A percentile compares a stretch with the other conserved stretches of the same genome.
These are phyloP conservation scores for Plasmodium relictum DNA, from an alignment of 169 alveolate species.

Conservation along the genomic window DNA sequence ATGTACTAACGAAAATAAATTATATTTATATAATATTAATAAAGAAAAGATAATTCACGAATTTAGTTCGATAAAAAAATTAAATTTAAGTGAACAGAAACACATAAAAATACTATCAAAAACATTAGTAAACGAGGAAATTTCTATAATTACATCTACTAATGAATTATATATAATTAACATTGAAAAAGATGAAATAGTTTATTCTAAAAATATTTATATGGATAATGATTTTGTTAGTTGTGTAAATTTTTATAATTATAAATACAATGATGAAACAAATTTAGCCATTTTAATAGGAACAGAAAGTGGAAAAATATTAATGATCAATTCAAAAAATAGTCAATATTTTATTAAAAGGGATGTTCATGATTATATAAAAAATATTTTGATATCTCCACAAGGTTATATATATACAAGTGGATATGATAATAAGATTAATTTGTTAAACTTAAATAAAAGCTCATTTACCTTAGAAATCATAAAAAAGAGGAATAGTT, in stretches of 20 bases:
- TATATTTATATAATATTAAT: conserved; percentile 80
- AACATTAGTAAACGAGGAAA: conserved; percentile 37
- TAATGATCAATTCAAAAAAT: conserved; percentile 46
- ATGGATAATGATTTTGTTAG: conserved; percentile 68
- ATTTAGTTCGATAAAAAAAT: conserved; percentile 57
- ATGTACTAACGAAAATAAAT: conserved; percentile 74
- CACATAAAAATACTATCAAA: conserved; percentile 15
- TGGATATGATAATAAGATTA: conserved; percentile 67
- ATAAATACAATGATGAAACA: conserved; percentile 27
- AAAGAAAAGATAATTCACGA: conserved; percentile 79
- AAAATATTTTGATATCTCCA: conserved; percentile 52
- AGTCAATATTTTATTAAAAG: conserved; percentile 46
- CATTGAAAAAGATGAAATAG: conserved; percentile 76
- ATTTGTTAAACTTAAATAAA: conserved; percentile 46
- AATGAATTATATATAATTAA: conserved; percentile 76
- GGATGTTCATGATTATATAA: conserved; percentile 54
- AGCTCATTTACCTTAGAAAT: conserved; percentile 46
- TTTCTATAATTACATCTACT: conserved; percentile 23
- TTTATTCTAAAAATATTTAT: conserved; percentile 80
- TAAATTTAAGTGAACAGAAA: conserved; percentile 43
- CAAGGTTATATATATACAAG: conserved; percentile 64
- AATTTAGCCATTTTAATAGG: conserved; percentile 26
- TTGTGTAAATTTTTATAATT: conserved; percentile 42
- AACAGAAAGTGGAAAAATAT: conserved; percentile 38
- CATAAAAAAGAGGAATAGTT: conserved; percentile 60